Evolutionary conservation across 2,329 filamentous ascomycete species (phyloP).

Genomic region (Cercospora zeae-maydis): DNA sequence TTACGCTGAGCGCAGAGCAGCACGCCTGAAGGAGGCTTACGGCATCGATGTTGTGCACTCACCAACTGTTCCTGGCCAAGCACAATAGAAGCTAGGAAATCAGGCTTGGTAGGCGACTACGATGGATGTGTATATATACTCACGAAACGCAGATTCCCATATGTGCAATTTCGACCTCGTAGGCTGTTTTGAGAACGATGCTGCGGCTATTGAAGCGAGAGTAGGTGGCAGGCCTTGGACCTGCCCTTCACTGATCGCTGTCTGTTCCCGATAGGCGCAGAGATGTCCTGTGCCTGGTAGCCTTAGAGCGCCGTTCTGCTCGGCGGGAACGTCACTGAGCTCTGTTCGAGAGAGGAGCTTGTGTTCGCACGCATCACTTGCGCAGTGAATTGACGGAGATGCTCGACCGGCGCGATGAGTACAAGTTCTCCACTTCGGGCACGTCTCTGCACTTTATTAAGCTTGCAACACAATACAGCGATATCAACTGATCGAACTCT

Average conservation of each 20-base stretch:
- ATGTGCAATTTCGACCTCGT: neutral
- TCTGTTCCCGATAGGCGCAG: neutral
- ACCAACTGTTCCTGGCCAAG: conserved; percentile 8
- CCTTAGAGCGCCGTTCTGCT: neutral
- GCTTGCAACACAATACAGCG: neutral
- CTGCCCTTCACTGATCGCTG: neutral
- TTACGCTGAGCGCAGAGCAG: conserved; percentile 77
- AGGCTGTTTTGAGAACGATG: neutral
- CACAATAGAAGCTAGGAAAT: neutral
- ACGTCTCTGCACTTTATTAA: neutral
- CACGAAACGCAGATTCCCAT: conserved; percentile 14
- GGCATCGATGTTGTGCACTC: conserved; percentile 66
- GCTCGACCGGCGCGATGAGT: neutral
- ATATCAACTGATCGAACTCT: neutral
- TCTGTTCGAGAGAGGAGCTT: neutral
- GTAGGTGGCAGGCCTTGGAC: neutral
- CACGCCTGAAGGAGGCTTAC: conserved; percentile 81
- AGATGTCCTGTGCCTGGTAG: neutral
- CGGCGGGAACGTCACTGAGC: neutral
- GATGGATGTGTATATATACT: conserved; percentile 15
- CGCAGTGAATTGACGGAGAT: neutral
- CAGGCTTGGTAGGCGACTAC: neutral
- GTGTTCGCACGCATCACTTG: neutral
- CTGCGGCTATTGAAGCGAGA: neutral
- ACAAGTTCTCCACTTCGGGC: neutral